Evolutionary conservation across 2,329 filamentous ascomycete species (phyloP).

Genomic region (Alternaria infectoria): DNA sequence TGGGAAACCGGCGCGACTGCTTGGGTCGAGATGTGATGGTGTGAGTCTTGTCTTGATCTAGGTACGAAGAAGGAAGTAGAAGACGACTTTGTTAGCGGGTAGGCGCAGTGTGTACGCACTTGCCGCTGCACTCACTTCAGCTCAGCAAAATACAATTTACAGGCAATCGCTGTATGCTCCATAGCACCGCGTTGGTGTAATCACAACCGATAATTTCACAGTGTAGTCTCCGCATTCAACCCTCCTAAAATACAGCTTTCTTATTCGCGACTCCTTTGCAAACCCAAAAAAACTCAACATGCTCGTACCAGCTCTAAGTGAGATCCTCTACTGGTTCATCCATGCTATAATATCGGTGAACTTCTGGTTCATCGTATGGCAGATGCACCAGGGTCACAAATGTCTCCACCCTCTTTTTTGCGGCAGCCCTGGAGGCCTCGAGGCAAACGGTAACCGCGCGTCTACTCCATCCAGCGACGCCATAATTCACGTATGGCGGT

Average conservation of each 20-base stretch:
- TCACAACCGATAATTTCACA: not conserved
- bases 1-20: not conserved
- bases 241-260: not conserved
- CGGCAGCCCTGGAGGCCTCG: not conserved
- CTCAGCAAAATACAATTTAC: not conserved
- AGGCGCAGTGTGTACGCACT: not conserved
- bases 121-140: not conserved
- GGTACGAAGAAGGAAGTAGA: not conserved
- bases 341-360: not conserved
- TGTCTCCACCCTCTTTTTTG: not conserved
- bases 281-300: not conserved
- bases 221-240: not conserved
- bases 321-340: not conserved
- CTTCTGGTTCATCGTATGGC: not conserved
- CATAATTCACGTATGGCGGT: not conserved
- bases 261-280: not conserved
- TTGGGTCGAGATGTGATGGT: not conserved
- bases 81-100: not conserved
- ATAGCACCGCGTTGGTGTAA: not conserved
- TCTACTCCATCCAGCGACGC: not conserved
- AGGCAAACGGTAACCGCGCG: not conserved
- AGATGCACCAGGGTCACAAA: not conserved
- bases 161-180: not conserved
- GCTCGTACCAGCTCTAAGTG: not conserved
- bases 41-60: not conserved